Evolutionary conservation across 2,329 filamentous ascomycete species (phyloP), one percentile per base, ranked within the genome.

Genomic region (Alternaria postmessia): DNA sequence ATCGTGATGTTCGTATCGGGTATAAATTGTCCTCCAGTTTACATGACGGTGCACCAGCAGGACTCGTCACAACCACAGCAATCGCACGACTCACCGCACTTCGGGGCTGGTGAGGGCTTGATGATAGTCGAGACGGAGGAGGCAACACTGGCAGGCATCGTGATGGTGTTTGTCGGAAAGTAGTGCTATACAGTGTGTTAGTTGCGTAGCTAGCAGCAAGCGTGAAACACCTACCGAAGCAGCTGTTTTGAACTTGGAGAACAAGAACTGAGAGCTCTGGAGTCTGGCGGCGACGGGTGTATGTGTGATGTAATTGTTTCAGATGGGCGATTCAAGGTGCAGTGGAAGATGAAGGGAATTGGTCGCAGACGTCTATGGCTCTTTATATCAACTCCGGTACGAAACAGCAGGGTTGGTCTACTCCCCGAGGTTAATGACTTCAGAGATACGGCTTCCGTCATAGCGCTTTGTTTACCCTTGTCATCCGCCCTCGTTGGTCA

Each of bases 31-130:
- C 22, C 22, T 39, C 26, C 32, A n/a, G 14, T 36, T 53, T 60
- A 62, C 57, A 60, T 62, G 36, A 60, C 57, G 9, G 20, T 32
- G 53, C 57, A 60, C 57, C 57, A 60, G 53, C 76, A 79, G 20
- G 74, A 76, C 60, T 79, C 76, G 16, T 74, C 75, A 62, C 74
- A 77, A 51, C 76, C 76, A 63, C 76, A 79, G 74, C 76, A 79
- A 20, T 76, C 76, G 66, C 76, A 79, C 28, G 57, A 60, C 48
- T 79, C 77, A 41, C 76, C 76, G 60, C 76, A 79, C 52, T 59
- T 59, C 34, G 69, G 64, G 56, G 75, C 69, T 20, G 75, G 75
- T 58, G 73, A 70, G 39, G 75, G 75, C 72, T 77, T 78, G 67
- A 78, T 59, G 70, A 78, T 78, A 61, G 75, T 76, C 34, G 70